Percentiles rank a stretch among this genome's conserved stretches.
phyloP scores from a whole-genome alignment of 805 yeast species.

The Metschnikowia proteae region DNA sequence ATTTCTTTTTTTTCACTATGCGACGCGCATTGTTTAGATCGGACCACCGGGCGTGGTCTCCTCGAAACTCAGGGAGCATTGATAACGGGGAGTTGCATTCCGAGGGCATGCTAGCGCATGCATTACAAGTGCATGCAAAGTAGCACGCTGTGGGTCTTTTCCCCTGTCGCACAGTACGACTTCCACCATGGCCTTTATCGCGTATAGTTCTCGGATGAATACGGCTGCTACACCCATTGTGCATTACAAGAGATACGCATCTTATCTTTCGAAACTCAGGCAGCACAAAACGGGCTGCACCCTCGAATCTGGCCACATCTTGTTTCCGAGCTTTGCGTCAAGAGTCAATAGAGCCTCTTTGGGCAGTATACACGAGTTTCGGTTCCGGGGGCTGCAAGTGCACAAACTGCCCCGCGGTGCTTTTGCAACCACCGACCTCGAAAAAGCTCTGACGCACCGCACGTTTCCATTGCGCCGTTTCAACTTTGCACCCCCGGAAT shows the following conservation, averaged over 20 bases:
- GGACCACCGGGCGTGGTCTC: not conserved
- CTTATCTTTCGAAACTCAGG: not conserved
- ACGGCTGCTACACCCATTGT: not conserved
- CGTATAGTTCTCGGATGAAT: not conserved
- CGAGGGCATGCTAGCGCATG: not conserved
- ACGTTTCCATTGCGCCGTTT: not conserved
- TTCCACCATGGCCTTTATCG: not conserved
- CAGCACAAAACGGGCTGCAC: not conserved
- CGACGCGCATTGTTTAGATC: not conserved
- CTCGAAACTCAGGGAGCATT: not conserved
- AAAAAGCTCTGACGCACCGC: not conserved
- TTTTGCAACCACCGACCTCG: conserved; percentile 5
- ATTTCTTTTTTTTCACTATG: not conserved
- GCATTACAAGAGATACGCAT: conserved; percentile 1
- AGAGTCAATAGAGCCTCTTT: not conserved
- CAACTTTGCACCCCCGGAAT: not conserved
- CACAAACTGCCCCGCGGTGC: not conserved
- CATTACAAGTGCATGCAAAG: not conserved
- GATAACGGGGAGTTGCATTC: not conserved
- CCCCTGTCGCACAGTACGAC: not conserved
- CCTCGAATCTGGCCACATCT: not conserved
- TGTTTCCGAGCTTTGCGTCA: not conserved
- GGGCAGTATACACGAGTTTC: not conserved
- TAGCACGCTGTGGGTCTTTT: too few relatives aligned
- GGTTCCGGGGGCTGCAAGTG: not conserved